Base-by-base conservation (phyloP, 2,329 filamentous ascomycete genomes). In the Zalaria sp. region DNA sequence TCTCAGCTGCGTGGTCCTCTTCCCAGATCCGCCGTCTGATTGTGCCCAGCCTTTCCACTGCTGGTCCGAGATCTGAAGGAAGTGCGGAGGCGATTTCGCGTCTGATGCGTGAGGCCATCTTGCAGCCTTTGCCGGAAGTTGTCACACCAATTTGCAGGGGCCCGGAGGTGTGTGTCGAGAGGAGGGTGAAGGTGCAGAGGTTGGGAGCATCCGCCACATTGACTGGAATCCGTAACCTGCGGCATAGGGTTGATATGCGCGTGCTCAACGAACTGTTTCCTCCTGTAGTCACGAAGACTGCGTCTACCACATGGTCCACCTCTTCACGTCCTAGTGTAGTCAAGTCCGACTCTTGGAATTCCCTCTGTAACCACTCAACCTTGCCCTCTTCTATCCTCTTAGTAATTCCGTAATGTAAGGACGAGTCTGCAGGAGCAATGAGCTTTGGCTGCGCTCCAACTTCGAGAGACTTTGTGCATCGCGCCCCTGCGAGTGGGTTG, bases 111-210 rank as follows among this genome's bases (percentile, higher is more conserved):
- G 86, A 85, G 4, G 91, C 85, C 27, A 98, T 73, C 62, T 94
- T 95, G 67, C 91, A 96, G 2, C 91, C 91, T 52, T 83, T 81
- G 18, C 91, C 89, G 44, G 93, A 95, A 1, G 91, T 96, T 3
- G 91, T 96, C 44, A 98, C 83, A 47, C 91, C 91, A 46, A 98
- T 81, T 58, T 96, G 91, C 34, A 98, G 70, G 6, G 91, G 89
- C 0, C 91, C 91, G 55, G 95, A 88, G 42, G 75, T 79, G 60
- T 96, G 79, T 5, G 85, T 93, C 25, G 87, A 91, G 37, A 96
- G 77, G 40, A 98, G 72, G 4, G 83, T 82, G 60, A 98, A 94
- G 26, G 85, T 84, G 66, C 87, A 95, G 10, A 96, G 79, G 29
- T 77, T 72, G 0, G 89, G 84, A 0, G 83, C 76, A 64, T 98